Percentiles rank a stretch among this genome's conserved stretches.
These are phyloP conservation scores for Luvunga scandens DNA, from an alignment of 345 rosid genomes.

Conservation along the genomic window DNA sequence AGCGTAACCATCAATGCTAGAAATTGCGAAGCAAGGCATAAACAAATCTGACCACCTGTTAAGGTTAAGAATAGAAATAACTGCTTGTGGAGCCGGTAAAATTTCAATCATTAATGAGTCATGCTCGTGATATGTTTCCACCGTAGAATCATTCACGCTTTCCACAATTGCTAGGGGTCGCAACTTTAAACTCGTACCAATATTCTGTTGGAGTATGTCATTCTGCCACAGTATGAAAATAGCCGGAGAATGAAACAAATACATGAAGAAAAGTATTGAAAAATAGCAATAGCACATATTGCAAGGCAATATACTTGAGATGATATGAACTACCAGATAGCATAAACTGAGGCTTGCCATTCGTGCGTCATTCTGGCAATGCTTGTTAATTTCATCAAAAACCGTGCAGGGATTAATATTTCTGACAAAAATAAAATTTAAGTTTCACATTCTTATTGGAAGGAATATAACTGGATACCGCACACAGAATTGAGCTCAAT, in stretches of 20 bases:
- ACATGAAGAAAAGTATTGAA: no score
- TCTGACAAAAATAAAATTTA: background rate
- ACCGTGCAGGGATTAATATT: background rate
- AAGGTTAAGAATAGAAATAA: background rate
- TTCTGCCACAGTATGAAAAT: no score
- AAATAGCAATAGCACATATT: background rate
- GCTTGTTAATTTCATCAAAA: background rate
- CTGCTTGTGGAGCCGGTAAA: background rate
- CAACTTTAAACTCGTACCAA: no score
- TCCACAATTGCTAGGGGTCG: background rate
- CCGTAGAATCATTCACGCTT: background rate
- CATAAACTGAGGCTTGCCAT: background rate
- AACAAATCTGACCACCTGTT: background rate
- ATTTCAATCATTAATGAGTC: background rate
- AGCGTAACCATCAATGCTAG: background rate
- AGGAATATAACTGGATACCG: background rate
- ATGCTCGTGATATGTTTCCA: background rate
- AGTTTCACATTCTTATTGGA: background rate
- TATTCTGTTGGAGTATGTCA: no score
- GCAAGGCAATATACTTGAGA: background rate
- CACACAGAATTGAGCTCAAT: background rate
- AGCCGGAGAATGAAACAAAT: no score
- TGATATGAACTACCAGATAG: background rate
- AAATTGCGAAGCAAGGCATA: background rate
- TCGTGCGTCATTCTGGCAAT: background rate